These are phyloP conservation scores for Arctium lappa DNA, from an alignment of 129 eudicot species.

Conservation along the genomic window DNA sequence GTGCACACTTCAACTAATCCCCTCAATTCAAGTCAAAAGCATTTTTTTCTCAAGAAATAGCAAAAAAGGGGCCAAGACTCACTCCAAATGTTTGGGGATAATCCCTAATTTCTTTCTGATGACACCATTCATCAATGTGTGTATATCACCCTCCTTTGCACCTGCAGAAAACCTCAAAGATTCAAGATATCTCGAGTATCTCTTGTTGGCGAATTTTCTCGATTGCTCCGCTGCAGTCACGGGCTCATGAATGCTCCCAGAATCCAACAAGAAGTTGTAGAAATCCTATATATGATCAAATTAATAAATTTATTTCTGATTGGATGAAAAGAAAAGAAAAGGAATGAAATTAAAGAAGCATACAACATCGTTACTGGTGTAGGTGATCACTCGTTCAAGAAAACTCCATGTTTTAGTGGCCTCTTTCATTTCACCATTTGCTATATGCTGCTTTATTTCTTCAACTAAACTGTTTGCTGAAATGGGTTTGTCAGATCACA, in stretches of 20 bases:
- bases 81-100: conserved; percentile 40
- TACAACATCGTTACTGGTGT: conserved; percentile 44
- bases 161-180: conserved; percentile 25
- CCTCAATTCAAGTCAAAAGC: neutral
- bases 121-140: conserved; percentile 43
- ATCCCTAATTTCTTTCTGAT: conserved; percentile 43
- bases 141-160: conserved; percentile 18
- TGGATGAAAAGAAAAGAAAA: neutral
- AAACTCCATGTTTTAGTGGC: conserved; percentile 42
- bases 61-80: conserved; percentile 14
- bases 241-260: conserved; percentile 15
- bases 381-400: conserved; percentile 34
- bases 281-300: conserved; percentile 38
- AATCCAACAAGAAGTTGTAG: conserved; percentile 52
- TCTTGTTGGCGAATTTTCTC: conserved; percentile 3
- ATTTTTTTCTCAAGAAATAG: neutral
- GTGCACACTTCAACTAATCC: neutral
- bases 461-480: conserved; percentile 40
- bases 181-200: conserved; percentile 36
- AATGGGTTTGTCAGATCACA: conserved; percentile 25
- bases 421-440: conserved; percentile 30
- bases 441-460: conserved; percentile 43
- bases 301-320: neutral
- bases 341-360: conserved; percentile 10
- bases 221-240: conserved; percentile 6